Conservation (phyloP, 2,329 filamentous ascomycete species). For the Sordariomycetes sp. region DNA sequence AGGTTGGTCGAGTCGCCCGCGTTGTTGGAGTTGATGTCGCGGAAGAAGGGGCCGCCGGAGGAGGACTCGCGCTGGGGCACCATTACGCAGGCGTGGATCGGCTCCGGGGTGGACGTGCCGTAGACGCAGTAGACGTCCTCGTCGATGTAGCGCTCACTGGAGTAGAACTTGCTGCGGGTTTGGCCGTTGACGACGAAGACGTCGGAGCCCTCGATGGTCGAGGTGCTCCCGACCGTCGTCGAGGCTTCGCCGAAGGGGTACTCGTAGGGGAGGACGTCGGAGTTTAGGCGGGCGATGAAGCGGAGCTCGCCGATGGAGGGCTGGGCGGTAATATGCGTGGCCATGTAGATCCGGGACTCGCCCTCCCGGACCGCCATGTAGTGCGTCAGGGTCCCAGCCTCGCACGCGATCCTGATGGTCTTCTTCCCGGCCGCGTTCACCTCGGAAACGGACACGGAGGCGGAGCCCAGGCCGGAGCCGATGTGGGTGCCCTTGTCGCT, state of each 20-base stretch:
- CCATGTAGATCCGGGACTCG: constrained; percentile 46
- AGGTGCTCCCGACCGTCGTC: constrained; percentile 34
- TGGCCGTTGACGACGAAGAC: constrained; percentile 46
- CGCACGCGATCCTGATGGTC: constrained; percentile 50
- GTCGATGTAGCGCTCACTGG: constrained; percentile 56
- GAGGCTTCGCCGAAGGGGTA: constrained; percentile 41
- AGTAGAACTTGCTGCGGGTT: constrained; percentile 59
- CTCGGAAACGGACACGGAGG: constrained; percentile 36
- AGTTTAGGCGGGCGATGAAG: constrained; percentile 47
- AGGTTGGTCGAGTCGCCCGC: constrained; percentile 41
- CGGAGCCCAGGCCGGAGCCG: constrained; percentile 42
- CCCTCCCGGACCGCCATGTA: constrained; percentile 49
- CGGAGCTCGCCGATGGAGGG: constrained; percentile 46
- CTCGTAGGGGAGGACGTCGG: constrained; percentile 33
- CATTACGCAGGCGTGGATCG: constrained; percentile 48
- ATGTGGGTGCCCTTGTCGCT: constrained; percentile 38
- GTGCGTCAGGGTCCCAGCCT: constrained; percentile 45
- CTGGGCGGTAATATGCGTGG: constrained; percentile 46
- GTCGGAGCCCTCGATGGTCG: constrained; percentile 43
- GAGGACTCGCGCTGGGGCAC: constrained; percentile 43
- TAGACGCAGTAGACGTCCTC: constrained; percentile 50
- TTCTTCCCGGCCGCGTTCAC: constrained; percentile 15
- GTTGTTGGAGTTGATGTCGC: constrained; percentile 54
- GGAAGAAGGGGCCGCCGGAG: constrained; percentile 53
- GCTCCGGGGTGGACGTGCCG: constrained; percentile 22